Evolutionary conservation across 768 basidiomycete species (phyloP), one percentile per base, ranked within the genome.

Genomic region (Gyrodon lividus): DNA sequence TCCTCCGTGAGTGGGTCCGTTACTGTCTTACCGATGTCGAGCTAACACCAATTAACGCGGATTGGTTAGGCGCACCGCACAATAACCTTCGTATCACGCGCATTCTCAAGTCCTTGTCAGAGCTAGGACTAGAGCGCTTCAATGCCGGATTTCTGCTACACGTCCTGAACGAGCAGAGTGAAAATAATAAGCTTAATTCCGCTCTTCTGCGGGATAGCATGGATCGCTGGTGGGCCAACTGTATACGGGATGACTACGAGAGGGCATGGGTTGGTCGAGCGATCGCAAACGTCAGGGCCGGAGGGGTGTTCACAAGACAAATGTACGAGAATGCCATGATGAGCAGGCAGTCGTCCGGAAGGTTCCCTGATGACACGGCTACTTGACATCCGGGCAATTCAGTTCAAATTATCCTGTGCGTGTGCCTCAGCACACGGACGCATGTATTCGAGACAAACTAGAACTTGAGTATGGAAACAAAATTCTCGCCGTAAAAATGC

Each of bases 141-240:
- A 85, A 81, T 56, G 76, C 81, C 13, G 85, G 83, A 1, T 87
- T 89, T 58, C 60, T 90, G 39, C 73, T 89, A 39, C 83, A 86
- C 61, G 74, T 89, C 52, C 74, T 89, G 23, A 78, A 73, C 58
- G 84, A 89, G 61, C 87, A 88, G 62, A 86, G 83, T 59, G 81
- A 85, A 62, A 63, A 72, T 19, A 69, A 72, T 26, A 69, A 77
- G 59, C 72, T 90, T 38, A 72, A 80, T 59, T 71, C 77, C n/a
- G 57, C 60, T 9, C 67, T 68, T 10, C 70, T 88, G 43, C 63
- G 67, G 43, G 67, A 69, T 56, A 89, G 87, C 63, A 88, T 89
- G 86, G 87, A 87, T 54, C 71, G 74, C 50, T 90, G 85, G 83
- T 89, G 87, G 87, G 80, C 81, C 17, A 86, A 86, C 59, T 89